Percentiles rank a stretch among this genome's conserved stretches.
These are phyloP conservation scores for Zygosaccharomyces kombuchaensis DNA, from an alignment of 805 yeast genomes.

Conservation along the genomic window DNA sequence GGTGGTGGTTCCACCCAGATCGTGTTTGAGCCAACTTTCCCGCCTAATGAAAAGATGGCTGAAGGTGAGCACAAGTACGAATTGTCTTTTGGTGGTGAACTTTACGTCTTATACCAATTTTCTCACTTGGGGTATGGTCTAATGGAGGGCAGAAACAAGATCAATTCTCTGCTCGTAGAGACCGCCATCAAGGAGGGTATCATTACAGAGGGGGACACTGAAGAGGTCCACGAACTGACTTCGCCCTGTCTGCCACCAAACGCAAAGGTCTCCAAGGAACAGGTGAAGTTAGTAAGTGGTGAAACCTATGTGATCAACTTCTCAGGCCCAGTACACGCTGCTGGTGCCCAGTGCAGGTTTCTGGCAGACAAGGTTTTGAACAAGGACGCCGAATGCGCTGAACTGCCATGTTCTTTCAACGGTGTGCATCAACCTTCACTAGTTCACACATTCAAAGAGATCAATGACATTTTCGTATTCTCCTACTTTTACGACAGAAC, in stretches of 20 bases:
- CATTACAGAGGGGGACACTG: conserved; percentile 37
- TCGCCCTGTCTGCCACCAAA: conserved; percentile 92
- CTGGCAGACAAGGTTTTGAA: conserved; percentile 78
- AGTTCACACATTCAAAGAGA: conserved; percentile 63
- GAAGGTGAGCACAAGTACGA: conserved; percentile 88
- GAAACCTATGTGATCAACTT: conserved; percentile 52
- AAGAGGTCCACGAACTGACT: conserved; percentile 44
- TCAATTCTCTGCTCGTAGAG: conserved; percentile 62
- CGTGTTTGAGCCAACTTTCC: conserved; percentile 90
- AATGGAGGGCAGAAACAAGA: conserved; percentile 85
- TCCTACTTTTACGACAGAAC: conserved; percentile 96
- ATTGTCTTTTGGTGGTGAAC: conserved; percentile 73
- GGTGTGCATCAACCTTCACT: conserved; percentile 97
- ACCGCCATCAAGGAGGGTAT: conserved; percentile 42
- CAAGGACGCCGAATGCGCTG: conserved; percentile 72
- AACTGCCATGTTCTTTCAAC: conserved; percentile 88
- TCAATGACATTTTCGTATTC: conserved; percentile 80
- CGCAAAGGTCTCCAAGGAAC: conserved; percentile 50
- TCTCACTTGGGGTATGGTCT: conserved; percentile 95
- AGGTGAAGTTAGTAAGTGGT: conserved; percentile 51
- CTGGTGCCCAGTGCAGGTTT: conserved; percentile 81
- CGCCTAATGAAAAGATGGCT: conserved; percentile 56
- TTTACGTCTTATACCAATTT: conserved; percentile 81
- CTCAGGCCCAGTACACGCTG: conserved; percentile 57
- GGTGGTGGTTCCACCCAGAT: conserved; percentile 99